Evolutionary conservation across 2,329 filamentous ascomycete species (phyloP).

Genomic region (Alternaria brassicae): DNA sequence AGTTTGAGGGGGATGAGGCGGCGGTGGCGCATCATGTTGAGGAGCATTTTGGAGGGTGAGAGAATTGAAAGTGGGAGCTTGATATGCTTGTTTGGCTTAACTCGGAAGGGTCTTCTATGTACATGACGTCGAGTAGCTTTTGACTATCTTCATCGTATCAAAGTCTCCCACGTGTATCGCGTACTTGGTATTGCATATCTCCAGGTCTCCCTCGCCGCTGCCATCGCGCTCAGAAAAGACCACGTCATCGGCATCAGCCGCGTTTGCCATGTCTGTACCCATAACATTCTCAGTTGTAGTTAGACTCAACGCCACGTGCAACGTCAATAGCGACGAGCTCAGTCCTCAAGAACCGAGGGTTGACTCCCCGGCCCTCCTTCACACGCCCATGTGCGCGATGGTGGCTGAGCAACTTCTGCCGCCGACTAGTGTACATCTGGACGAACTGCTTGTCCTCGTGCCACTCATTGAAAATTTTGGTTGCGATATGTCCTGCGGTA

Average conservation of each 20-base stretch:
- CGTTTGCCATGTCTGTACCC: no score
- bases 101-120: not conserved
- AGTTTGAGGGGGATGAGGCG: slow-evolving; percentile 71
- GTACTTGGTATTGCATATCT: not conserved
- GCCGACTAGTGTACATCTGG: not conserved
- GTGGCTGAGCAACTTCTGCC: slow-evolving; percentile 10
- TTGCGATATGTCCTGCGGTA: not conserved
- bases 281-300: not conserved
- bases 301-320: not conserved
- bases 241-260: not conserved
- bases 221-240: not conserved
- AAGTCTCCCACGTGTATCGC: not conserved
- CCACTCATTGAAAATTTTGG: slow-evolving; percentile 1
- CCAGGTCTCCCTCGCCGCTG: not conserved
- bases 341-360: not conserved
- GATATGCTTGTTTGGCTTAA: not conserved
- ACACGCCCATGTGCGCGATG: slow-evolving; percentile 16
- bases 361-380: not conserved
- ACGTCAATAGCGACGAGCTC: not conserved
- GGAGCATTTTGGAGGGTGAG: slow-evolving; percentile 56
- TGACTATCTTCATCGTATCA: not conserved
- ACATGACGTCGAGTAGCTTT: not conserved
- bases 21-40: slow-evolving; percentile 74
- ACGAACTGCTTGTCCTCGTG: slow-evolving; percentile 5
- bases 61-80: not conserved